Base-by-base conservation (phyloP, 2,329 filamentous ascomycete genomes). In the Colletotrichum aenigma region DNA sequence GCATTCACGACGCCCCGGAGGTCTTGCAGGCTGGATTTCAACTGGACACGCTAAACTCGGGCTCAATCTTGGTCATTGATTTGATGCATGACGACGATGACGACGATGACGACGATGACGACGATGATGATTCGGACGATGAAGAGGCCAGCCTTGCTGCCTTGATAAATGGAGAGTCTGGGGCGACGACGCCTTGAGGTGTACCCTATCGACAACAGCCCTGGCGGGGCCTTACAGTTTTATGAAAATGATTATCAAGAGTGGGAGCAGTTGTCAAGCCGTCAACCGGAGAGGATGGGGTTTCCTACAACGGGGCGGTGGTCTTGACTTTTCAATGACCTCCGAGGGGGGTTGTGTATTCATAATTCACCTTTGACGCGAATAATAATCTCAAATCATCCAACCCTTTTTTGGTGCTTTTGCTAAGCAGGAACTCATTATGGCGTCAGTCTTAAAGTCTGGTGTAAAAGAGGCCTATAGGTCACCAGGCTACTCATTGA, bases 11-110 rank as follows among this genome's bases (percentile, higher is more conserved):
- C 6, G 61, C 77, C 4, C 6, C 56, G 2, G 72, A 67, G 13
- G 66, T 76, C n/a, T 26, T 78, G 36, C 69, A 77, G 62, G 78
- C 79, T 4, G 79, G 79, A 0, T 80, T 80, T 28, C 79, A 80
- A 60, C 68, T 79, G n/a, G 79, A 80, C 36, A 61, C 32, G 18
- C 21, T 80, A 61, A 79, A 73, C 56, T 76, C 78, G 4, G 78
- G 77, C 6, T 74, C 78, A 3, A 70, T 80, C 4, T 48, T 80
- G 52, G 78, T 79, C 1, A 75, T 80, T 34, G 79, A 80, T 58
- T 24, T 80, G 38, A 77, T 80, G 77, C 68, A 43, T 16, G 74
- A 64, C 6, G 78, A 77, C 2, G 77, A 79, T 6, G 76, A 78
- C 0, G 74, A 76, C 6, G 74, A 76, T 12, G 74, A 76, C n/a